Evolutionary conservation across 352 stramenopile genomes (phyloP).

Genomic region (Phytopythium vexans): DNA sequence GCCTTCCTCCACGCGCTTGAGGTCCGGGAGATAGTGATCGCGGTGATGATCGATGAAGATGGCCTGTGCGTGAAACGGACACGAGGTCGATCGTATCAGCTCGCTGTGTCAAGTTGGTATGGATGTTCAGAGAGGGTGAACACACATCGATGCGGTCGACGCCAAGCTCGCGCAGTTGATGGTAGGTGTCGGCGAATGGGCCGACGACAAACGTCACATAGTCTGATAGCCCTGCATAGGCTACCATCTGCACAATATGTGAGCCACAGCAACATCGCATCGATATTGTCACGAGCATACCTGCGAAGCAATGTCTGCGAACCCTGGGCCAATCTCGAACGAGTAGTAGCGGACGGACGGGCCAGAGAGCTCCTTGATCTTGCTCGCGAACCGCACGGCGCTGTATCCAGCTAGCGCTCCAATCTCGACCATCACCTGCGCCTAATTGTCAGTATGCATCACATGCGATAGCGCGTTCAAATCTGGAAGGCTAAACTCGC

Average conservation of each 20-base stretch:
- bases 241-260: constrained; percentile 15
- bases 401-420: constrained; percentile 42
- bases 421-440: constrained; percentile 33
- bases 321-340: constrained; percentile 36
- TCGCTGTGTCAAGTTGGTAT: not conserved
- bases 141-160: constrained; percentile 31
- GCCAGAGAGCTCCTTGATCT: constrained; percentile 21
- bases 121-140: not conserved
- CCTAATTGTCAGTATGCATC: not conserved
- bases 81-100: not conserved
- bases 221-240: constrained; percentile 23
- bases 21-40: constrained; percentile 26
- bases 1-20: constrained; percentile 27
- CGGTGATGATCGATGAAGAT: constrained; percentile 43
- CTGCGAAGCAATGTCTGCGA: constrained; percentile 31
- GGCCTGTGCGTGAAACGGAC: constrained; percentile 11
- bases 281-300: constrained; percentile 5
- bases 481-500: not conserved
- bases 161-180: constrained; percentile 17
- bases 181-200: constrained; percentile 26
- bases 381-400: constrained; percentile 35
- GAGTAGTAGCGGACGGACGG: constrained; percentile 30
- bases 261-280: not conserved
- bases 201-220: constrained; percentile 34
- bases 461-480: too few relatives aligned